A percentile compares a stretch with the other conserved stretches of the same genome.
Conservation (phyloP, 2,329 filamentous ascomycete genomes). For the Xylaria sp. region DNA sequence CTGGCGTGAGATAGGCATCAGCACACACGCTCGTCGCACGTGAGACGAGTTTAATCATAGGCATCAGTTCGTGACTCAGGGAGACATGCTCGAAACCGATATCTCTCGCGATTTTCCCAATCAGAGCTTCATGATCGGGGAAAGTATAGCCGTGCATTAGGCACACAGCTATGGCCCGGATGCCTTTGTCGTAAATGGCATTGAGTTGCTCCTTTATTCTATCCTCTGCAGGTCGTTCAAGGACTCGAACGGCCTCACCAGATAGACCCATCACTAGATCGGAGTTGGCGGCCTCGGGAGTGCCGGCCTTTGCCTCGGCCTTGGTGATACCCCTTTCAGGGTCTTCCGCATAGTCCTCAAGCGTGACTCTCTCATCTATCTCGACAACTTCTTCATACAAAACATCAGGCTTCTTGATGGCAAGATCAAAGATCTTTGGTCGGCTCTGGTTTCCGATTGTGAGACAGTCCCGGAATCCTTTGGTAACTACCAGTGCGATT, state of each 20-base stretch:
- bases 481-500: constrained; percentile 85
- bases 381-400: constrained; percentile 87
- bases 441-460: constrained; percentile 90
- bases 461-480: constrained; percentile 86
- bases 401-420: constrained; percentile 85
- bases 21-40: constrained; percentile 78
- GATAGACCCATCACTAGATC: constrained; percentile 74
- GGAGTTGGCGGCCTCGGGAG: constrained; percentile 51
- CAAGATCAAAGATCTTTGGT: constrained; percentile 89
- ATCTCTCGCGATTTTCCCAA: constrained; percentile 77
- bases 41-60: constrained; percentile 85
- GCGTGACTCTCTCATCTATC: constrained; percentile 85
- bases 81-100: constrained; percentile 86
- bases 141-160: constrained; percentile 94
- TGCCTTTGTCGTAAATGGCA: constrained; percentile 70
- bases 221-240: constrained; percentile 64
- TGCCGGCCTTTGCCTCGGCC: constrained; percentile 60
- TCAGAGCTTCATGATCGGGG: constrained; percentile 79
- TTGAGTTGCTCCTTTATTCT: constrained; percentile 66
- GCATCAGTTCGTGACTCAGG: constrained; percentile 80
- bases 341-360: constrained; percentile 92
- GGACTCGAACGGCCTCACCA: constrained; percentile 74
- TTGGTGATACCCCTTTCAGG: constrained; percentile 65
- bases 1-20: constrained; percentile 80
- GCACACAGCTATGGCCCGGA: constrained; percentile 85